phyloP scores from a whole-genome alignment of 169 alveolate species.

The Plasmodium berghei region DNA sequence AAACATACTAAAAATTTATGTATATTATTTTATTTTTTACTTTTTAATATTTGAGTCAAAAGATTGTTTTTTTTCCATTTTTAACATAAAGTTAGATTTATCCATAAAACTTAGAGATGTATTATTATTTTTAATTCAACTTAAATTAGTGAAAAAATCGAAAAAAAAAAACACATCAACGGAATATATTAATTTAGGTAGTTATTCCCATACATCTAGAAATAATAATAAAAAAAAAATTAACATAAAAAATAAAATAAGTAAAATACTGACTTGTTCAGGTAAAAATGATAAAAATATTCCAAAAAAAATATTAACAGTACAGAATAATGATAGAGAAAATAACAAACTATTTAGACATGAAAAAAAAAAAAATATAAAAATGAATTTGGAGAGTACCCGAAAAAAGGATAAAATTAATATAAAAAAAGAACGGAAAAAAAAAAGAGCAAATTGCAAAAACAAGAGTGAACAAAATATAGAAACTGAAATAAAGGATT shows the following conservation, averaged over 20 bases:
- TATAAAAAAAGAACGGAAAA: neutral
- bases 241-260: neutral
- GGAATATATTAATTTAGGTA: conserved; percentile 14
- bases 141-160: conserved; percentile 23
- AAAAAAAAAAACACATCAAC: neutral
- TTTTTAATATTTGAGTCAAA: conserved; percentile 47
- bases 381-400: conserved; percentile 5
- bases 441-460: neutral
- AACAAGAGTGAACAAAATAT: conserved; percentile 1
- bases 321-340: neutral
- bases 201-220: neutral
- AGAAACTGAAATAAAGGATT: neutral
- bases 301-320: neutral
- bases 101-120: conserved; percentile 34
- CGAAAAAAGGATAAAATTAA: neutral
- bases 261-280: conserved; percentile 10
- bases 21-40: conserved; percentile 57
- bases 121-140: conserved; percentile 19
- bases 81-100: conserved; percentile 42
- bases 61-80: conserved; percentile 27
- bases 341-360: neutral
- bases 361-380: neutral
- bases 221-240: conserved; percentile 2
- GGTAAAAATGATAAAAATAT: conserved; percentile 23
- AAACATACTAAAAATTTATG: conserved; percentile 45